Conservation (phyloP, 2,329 filamentous ascomycete species). For the Pseudopithomyces chartarum region DNA sequence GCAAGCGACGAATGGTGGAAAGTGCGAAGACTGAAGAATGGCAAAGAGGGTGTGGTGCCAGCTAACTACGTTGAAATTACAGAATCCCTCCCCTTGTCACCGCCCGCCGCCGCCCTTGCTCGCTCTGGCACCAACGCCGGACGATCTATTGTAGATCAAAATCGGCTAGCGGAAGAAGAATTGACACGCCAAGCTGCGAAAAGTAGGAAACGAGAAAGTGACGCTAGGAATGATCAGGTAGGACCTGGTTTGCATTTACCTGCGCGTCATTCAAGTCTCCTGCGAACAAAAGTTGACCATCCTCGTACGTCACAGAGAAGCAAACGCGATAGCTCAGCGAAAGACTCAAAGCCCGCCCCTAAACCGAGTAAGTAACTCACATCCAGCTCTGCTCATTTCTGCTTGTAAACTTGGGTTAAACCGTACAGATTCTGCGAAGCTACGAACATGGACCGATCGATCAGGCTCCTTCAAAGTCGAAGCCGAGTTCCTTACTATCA, state of each 20-base stretch:
- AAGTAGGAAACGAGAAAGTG: slow-evolving; percentile 62
- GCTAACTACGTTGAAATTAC: slow-evolving; percentile 94
- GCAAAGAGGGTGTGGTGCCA: slow-evolving; percentile 93
- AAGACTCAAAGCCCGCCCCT: slow-evolving; percentile 57
- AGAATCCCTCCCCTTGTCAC: slow-evolving; percentile 63
- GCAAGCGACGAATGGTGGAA: slow-evolving; percentile 99
- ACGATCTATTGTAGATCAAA: slow-evolving; percentile 76
- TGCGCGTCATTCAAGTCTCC: slow-evolving; percentile 78
- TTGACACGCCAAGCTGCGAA: slow-evolving; percentile 80
- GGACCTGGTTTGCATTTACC: slow-evolving; percentile 77
- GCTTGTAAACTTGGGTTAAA: slow-evolving; percentile 13
- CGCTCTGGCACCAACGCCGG: slow-evolving; percentile 64
- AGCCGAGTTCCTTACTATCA: slow-evolving; percentile 91
- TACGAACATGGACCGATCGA: slow-evolving; percentile 92
- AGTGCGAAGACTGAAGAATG: slow-evolving; percentile 86
- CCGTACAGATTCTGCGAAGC: slow-evolving; percentile 70
- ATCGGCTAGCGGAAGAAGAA: slow-evolving; percentile 78
- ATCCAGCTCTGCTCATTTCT: not conserved
- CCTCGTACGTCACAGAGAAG: slow-evolving; percentile 72
- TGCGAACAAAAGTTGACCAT: slow-evolving; percentile 69
- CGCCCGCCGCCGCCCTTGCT: slow-evolving; percentile 52
- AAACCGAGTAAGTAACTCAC: slow-evolving; percentile 71
- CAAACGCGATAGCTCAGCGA: slow-evolving; percentile 69
- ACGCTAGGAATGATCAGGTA: slow-evolving; percentile 69
- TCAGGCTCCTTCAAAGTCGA: slow-evolving; percentile 97